A percentile compares a stretch with the other conserved stretches of the same genome.
These are phyloP conservation scores for Ogataea chonburiensis DNA, from an alignment of 805 yeast genomes.

Conservation along the genomic window DNA sequence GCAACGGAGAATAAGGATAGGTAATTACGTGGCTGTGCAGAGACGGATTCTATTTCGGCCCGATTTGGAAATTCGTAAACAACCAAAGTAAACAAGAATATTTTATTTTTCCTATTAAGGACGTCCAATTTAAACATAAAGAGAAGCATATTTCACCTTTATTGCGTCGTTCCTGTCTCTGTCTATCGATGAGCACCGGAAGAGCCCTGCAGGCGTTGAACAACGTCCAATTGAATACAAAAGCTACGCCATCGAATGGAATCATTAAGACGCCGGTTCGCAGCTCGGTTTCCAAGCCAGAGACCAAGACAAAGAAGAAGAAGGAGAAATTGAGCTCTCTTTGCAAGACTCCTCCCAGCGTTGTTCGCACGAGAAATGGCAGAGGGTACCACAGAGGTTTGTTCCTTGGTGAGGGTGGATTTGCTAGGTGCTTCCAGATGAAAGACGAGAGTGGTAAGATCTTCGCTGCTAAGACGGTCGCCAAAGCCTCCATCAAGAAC, in stretches of 20 bases:
- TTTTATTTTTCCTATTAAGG: conserved; percentile 14
- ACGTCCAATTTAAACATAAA: conserved; percentile 15
- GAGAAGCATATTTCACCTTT: conserved; percentile 10
- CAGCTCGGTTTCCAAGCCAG: conserved; percentile 34
- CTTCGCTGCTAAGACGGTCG: conserved; percentile 96
- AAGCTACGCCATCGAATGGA: conserved; percentile 34
- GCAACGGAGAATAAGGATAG: too few relatives aligned
- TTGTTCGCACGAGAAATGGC: conserved; percentile 83
- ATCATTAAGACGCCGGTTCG: conserved; percentile 41
- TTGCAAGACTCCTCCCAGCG: conserved; percentile 95
- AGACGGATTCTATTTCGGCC: conserved; percentile 7
- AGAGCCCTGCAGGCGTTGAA: conserved; percentile 55
- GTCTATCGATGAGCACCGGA: conserved; percentile 27
- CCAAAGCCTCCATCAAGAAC: conserved; percentile 87
- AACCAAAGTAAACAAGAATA: conserved; percentile 19
- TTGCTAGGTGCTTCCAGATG: conserved; percentile 97
- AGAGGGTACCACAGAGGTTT: conserved; percentile 87
- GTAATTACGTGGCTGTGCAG: conserved; percentile 13
- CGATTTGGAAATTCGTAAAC: conserved; percentile 16
- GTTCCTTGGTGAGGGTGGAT: conserved; percentile 97
- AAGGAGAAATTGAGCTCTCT: conserved; percentile 87
- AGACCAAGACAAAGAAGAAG: conserved; percentile 53
- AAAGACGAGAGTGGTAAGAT: conserved; percentile 83
- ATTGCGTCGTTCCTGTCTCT: conserved; percentile 8
- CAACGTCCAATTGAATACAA: conserved; percentile 49